These are phyloP conservation scores for Rhynchosporium graminicola DNA, from an alignment of 2,329 filamentous ascomycete genomes.

Conservation along the genomic window DNA sequence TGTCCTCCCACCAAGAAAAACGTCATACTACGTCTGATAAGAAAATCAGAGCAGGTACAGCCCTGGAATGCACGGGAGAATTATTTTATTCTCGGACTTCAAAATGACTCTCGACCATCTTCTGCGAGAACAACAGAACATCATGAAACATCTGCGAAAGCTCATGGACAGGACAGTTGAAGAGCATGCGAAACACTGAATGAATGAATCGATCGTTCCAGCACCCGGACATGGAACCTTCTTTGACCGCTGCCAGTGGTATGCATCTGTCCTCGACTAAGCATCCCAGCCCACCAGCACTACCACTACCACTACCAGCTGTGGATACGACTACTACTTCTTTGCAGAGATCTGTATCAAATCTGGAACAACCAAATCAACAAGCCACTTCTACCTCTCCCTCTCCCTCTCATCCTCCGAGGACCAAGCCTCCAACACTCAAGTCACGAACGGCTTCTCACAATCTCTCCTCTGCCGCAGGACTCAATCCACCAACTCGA, in stretches of 20 bases:
- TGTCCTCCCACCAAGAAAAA: conserved; percentile 6
- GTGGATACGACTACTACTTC: conserved; percentile 5
- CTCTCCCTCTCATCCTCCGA: background rate
- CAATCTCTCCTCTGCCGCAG: conserved; percentile 50
- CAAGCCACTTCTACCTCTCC: background rate
- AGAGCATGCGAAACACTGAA: background rate
- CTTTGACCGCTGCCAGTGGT: background rate
- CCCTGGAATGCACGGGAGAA: background rate
- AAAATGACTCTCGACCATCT: background rate
- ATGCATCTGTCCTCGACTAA: conserved; percentile 26
- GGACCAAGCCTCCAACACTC: conserved; percentile 10
- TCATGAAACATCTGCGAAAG: too few species aligned
- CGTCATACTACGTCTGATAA: conserved; percentile 15
- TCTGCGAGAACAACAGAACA: too few species aligned
- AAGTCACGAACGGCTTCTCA: conserved; percentile 38
- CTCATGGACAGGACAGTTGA: background rate
- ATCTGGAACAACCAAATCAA: conserved; percentile 1
- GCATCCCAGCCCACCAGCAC: conserved; percentile 27
- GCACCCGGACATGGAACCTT: conserved; percentile 9
- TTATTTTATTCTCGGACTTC: background rate
- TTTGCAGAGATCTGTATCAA: conserved; percentile 7
- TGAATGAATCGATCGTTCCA: conserved; percentile 1
- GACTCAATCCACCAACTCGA: conserved; percentile 41
- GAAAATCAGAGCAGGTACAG: background rate
- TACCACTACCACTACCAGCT: background rate